Percentiles rank a stretch among this genome's conserved stretches.
These are phyloP conservation scores for Hymenotorrendiella dingleyae DNA, from an alignment of 2,329 filamentous ascomycete species.

Conservation along the genomic window DNA sequence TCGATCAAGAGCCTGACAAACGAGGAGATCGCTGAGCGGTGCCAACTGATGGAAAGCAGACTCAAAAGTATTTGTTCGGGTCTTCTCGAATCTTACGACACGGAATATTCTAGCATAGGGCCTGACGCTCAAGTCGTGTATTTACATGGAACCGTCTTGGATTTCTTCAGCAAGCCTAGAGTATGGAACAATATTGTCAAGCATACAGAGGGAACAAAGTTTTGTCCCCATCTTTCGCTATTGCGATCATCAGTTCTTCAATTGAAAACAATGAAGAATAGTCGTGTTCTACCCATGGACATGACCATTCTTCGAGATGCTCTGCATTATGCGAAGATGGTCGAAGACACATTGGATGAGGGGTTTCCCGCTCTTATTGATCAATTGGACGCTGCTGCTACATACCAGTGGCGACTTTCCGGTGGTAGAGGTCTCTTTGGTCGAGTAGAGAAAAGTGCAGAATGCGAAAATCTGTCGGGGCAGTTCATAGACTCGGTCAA, in stretches of 20 bases:
- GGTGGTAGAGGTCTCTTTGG: not conserved
- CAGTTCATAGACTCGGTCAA: not conserved
- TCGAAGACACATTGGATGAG: not conserved
- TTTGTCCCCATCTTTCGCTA: conserved; percentile 2
- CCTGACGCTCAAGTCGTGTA: conserved; percentile 6
- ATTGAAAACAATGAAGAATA: not conserved
- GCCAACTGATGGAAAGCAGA: conserved; percentile 5
- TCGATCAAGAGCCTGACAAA: not conserved
- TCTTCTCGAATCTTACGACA: conserved; percentile 4
- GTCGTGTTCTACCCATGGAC: not conserved
- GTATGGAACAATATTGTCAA: conserved; percentile 3
- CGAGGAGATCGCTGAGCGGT: not conserved
- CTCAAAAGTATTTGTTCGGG: conserved; percentile 7
- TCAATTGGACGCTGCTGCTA: conserved; percentile 5
- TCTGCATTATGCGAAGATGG: conserved; percentile 1
- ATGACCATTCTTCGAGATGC: conserved; percentile 6
- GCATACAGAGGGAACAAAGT: conserved; percentile 1
- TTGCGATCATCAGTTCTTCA: conserved; percentile 2
- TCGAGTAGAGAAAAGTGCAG: not conserved
- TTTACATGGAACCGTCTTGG: conserved; percentile 5
- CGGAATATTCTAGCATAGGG: conserved; percentile 2
- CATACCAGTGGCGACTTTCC: conserved; percentile 6
- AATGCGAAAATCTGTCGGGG: not conserved
- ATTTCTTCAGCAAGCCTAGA: conserved; percentile 5
- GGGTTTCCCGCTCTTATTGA: conserved; percentile 2